phyloP scores from a whole-genome alignment of 148 eudicot species.

The Camellia japonica region DNA sequence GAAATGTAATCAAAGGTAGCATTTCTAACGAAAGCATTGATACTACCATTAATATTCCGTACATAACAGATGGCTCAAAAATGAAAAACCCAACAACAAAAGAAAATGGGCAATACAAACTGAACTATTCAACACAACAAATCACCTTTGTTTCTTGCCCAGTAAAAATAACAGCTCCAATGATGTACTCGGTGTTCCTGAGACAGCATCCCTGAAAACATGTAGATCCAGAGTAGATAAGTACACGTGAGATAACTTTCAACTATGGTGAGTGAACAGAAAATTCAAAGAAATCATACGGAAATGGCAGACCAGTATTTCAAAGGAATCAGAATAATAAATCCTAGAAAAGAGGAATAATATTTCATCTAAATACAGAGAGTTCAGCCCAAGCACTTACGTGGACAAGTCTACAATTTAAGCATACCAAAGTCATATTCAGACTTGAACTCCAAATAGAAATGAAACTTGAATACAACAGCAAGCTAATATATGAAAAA shows the following conservation, averaged over 20 bases:
- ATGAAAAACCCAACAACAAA: neutral
- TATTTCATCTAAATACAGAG: slow-evolving; percentile 4
- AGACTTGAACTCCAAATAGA: neutral
- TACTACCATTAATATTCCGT: neutral
- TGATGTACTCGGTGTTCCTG: slow-evolving; percentile 83
- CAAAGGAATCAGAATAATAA: neutral
- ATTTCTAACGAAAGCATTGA: slow-evolving; percentile 1
- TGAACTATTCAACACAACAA: slow-evolving; percentile 1
- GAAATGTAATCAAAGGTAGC: neutral
- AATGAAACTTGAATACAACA: slow-evolving; percentile 6
- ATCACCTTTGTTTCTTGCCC: slow-evolving; percentile 96
- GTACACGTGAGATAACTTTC: neutral
- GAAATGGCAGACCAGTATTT: neutral
- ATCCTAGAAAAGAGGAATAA: neutral
- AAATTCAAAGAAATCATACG: slow-evolving; percentile 4
- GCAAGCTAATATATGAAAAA: neutral
- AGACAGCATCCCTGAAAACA: slow-evolving; percentile 93
- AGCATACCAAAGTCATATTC: slow-evolving; percentile 3
- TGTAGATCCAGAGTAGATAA: slow-evolving; percentile 8
- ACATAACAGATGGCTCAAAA: neutral
- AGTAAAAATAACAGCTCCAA: slow-evolving; percentile 80
- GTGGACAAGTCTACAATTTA: neutral
- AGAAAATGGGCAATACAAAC: neutral
- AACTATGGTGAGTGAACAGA: neutral
- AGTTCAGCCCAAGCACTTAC: neutral